Percentiles rank a stretch among this genome's conserved stretches.
Conservation (phyloP, 495 filamentous ascomycete species). For the Penicillium manginii region DNA sequence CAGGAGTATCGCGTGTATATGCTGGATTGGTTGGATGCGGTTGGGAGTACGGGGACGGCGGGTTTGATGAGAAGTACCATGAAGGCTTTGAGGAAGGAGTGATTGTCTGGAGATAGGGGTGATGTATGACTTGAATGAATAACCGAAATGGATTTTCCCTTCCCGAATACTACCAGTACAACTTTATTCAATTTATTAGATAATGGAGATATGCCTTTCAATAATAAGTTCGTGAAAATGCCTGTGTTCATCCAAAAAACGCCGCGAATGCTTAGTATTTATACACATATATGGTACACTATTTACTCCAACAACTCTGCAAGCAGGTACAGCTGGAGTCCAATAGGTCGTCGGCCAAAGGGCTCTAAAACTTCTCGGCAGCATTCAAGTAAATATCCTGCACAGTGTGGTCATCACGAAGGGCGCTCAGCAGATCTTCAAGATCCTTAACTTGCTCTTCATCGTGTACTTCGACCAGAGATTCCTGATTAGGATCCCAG, state of each 20-base stretch:
- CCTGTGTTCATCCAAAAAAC: conserved; percentile 5
- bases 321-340: too few relatives aligned
- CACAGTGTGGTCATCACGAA: conserved; percentile 65
- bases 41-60: conserved; percentile 67
- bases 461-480: conserved; percentile 59
- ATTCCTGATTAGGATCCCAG: conserved; percentile 84
- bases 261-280: conserved; percentile 26
- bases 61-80: conserved; percentile 84
- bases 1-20: conserved; percentile 77
- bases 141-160: too few relatives aligned
- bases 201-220: conserved; percentile 13
- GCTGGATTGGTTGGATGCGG: conserved; percentile 67
- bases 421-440: conserved; percentile 38
- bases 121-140: too few relatives aligned
- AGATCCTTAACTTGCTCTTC: conserved; percentile 57
- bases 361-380: conserved; percentile 29
- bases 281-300: conserved; percentile 30
- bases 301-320: neutral
- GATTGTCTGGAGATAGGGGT: neutral
- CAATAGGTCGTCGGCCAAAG: too few relatives aligned
- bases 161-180: neutral
- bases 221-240: too few relatives aligned
- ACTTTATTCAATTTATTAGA: neutral
- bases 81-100: conserved; percentile 63
- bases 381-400: conserved; percentile 72